Conservation (phyloP, 2,329 filamentous ascomycete species). For the Rosellinia necatrix region DNA sequence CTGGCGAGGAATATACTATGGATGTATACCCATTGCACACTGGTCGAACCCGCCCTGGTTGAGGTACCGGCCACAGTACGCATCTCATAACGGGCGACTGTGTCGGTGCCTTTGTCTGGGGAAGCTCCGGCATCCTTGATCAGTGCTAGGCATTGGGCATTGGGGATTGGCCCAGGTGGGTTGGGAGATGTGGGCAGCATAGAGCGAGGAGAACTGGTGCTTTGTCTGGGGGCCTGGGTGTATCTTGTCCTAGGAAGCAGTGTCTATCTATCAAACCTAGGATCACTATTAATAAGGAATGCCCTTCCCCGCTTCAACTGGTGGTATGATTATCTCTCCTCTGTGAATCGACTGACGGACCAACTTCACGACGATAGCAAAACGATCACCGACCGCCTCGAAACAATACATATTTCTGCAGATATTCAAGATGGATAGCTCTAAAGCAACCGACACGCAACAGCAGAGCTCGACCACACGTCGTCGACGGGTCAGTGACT, state of each 20-base stretch:
- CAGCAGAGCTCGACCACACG: conserved; percentile 21
- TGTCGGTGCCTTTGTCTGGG: conserved; percentile 5
- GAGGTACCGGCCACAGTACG: conserved; percentile 11
- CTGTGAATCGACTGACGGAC: no score
- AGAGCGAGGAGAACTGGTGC: not conserved
- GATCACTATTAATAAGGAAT: not conserved
- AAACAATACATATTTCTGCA: not conserved
- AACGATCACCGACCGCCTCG: not conserved
- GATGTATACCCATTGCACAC: no score
- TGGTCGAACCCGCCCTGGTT: not conserved
- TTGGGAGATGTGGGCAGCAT: not conserved
- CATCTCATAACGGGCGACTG: not conserved
- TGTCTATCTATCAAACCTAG: not conserved
- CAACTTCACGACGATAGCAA: no score
- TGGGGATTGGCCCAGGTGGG: not conserved
- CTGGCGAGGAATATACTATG: no score
- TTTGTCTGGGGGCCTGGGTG: no score
- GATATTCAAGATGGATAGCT: conserved; percentile 32
- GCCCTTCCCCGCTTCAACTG: conserved; percentile 1
- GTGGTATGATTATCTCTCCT: not conserved
- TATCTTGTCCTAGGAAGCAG: not conserved
- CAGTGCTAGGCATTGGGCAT: not conserved
- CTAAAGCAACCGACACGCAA: conserved; percentile 21
- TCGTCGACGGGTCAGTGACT: conserved; percentile 34
- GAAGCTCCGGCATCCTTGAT: not conserved